Conservation (phyloP, 805 yeast genomes). For the Suhomyces pyralidae region DNA sequence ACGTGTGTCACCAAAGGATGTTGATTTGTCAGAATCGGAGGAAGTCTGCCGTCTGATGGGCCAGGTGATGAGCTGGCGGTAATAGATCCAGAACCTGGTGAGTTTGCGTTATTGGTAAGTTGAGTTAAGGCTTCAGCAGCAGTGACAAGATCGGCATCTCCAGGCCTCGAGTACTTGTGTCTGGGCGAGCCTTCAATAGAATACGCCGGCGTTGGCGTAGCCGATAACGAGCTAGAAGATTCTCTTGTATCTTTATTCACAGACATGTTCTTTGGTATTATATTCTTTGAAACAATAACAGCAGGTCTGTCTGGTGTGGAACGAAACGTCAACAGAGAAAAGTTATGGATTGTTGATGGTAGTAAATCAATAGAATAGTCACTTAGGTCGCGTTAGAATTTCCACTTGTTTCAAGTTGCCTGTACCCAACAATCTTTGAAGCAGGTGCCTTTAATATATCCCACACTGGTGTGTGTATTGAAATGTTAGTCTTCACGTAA, state of each 20-base stretch:
- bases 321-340: no score
- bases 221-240: slow-evolving; percentile 2
- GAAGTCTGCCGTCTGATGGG: neutral
- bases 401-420: neutral
- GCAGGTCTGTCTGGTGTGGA: no score
- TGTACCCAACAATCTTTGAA: neutral
- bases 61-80: slow-evolving; percentile 2
- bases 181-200: slow-evolving; percentile 3
- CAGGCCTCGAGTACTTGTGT: neutral
- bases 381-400: neutral
- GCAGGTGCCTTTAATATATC: neutral
- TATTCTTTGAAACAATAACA: no score
- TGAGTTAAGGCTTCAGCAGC: slow-evolving; percentile 44
- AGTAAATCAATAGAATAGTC: neutral
- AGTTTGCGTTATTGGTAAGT: slow-evolving; percentile 23
- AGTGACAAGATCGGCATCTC: slow-evolving; percentile 27
- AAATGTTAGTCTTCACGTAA: neutral
- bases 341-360: no score
- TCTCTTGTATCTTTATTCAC: neutral
- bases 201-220: slow-evolving; percentile 1
- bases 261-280: neutral
- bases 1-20: slow-evolving; percentile 42
- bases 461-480: neutral
- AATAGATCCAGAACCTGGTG: slow-evolving; percentile 13
- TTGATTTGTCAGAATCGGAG: slow-evolving; percentile 9